Evolutionary conservation across 495 filamentous ascomycete species (phyloP), one percentile per base, ranked within the genome.

Genomic region (Penicillium ucsense): DNA sequence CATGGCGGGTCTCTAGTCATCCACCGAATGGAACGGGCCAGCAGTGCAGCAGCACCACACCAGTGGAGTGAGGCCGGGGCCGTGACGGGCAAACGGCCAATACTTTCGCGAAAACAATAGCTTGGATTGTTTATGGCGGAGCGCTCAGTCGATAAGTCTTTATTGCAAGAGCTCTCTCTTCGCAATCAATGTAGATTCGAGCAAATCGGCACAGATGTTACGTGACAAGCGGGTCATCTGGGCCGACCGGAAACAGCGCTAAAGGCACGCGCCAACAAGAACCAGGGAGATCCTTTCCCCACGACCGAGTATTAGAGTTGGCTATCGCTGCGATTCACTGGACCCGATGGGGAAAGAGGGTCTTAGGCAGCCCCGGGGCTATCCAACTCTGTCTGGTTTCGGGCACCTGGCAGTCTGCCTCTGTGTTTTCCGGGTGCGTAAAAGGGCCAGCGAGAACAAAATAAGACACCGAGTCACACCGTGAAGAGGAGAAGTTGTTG

Each of bases 1-100:
- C 70, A 74, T 76, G 55, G 53, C 61, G 59, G 52, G 40, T 46
- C 48, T 57, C 51, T 48, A 41, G 51, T 47, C 38, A 31, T 42
- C 50, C 52, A 46, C 47, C 37, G 20, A 20, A 20, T 20, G 20
- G 20, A 20, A 48, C 38, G 4, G 35, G 36, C 30, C 33, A 41
- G 34, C 30, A 43, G 31, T 38, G 38, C 40, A 46, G 31, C 42
- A 35, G 43, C 36, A 28, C 38, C 38, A 39, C 40, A 31, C 40
- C 32, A 20, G 20, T 20, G 20, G 20, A 20, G 20, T 20, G 20
- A 20, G 20, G 20, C 20, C 20, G 20, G 20, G 20, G 20, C 20
- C 20, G 20, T 20, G 20, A 20, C 20, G 20, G 20, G 20, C 20
- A 20, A 20, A 20, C 20, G 20, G 20, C 20, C 20, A 20, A 20